phyloP scores from a whole-genome alignment of 2,329 filamentous ascomycete species.

The Aciculosporium take region DNA sequence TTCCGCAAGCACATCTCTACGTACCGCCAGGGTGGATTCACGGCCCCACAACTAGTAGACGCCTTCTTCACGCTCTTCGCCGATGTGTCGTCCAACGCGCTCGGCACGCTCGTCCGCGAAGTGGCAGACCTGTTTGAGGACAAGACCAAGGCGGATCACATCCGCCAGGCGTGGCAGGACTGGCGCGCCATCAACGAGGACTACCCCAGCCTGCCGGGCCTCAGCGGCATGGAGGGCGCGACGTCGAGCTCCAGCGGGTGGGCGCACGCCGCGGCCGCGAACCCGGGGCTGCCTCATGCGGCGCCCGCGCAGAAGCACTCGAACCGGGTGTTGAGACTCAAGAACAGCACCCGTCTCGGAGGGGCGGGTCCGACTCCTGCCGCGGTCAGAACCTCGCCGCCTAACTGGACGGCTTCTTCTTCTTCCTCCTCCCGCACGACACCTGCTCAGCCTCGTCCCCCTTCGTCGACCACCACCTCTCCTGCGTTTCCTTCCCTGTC shows the following conservation, averaged over 20 bases:
- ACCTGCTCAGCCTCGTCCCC: constrained; percentile 1
- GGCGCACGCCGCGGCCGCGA: constrained; percentile 46
- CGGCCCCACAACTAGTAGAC: constrained; percentile 67
- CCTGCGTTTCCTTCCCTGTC: not conserved
- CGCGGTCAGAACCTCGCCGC: not conserved
- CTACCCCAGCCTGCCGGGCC: constrained; percentile 74
- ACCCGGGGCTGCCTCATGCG: constrained; percentile 26
- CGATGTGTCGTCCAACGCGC: constrained; percentile 61
- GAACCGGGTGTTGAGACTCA: constrained; percentile 42
- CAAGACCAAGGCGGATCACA: constrained; percentile 51
- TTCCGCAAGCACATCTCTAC: constrained; percentile 72
- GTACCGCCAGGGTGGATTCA: constrained; percentile 56
- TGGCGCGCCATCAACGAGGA: constrained; percentile 95
- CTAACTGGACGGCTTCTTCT: constrained; percentile 1
- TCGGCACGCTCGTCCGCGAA: constrained; percentile 83
- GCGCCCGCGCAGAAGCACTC: constrained; percentile 34
- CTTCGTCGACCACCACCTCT: too few relatives aligned
- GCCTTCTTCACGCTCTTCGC: constrained; percentile 73
- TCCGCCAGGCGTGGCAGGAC: constrained; percentile 82
- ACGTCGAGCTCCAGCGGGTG: constrained; percentile 43
- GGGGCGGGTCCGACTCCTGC: constrained; percentile 15
- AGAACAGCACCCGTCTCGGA: constrained; percentile 39
- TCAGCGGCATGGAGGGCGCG: constrained; percentile 51
- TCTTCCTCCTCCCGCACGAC: constrained; percentile 22
- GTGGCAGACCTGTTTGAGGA: constrained; percentile 88